These are phyloP conservation scores for Hippophae gyantsensis DNA, from an alignment of 306 rosid species.

Conservation along the genomic window DNA sequence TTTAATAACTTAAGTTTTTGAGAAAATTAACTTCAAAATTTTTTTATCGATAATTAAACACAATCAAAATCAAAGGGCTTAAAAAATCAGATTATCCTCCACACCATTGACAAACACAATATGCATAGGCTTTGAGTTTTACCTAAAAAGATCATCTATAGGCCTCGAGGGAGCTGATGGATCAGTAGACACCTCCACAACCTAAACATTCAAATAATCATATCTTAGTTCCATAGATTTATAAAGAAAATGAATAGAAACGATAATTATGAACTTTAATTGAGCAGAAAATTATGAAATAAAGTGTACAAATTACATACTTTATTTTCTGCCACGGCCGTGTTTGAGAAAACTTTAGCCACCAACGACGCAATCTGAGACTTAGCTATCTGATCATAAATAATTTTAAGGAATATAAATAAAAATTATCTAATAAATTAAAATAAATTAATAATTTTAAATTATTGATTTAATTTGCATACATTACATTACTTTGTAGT, in stretches of 20 bases:
- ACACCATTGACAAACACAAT: not conserved
- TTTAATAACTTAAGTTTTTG: too few relatives aligned
- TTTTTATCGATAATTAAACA: too few relatives aligned
- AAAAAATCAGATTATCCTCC: too few relatives aligned
- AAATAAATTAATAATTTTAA: not conserved
- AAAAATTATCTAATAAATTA: constrained; percentile 1
- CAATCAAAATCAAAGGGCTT: too few relatives aligned
- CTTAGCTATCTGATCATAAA: constrained; percentile 48
- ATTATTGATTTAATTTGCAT: constrained; percentile 37
- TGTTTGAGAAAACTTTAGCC: constrained; percentile 85
- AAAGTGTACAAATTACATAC: constrained; percentile 18
- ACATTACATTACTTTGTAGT: constrained; percentile 99
- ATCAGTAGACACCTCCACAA: constrained; percentile 60
- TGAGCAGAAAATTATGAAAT: not conserved
- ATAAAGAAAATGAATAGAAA: not conserved
- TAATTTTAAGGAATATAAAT: not conserved
- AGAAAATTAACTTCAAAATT: too few relatives aligned
- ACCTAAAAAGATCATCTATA: constrained; percentile 77
- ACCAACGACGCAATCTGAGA: constrained; percentile 76
- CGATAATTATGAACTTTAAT: not conserved
- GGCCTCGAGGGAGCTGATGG: constrained; percentile 67
- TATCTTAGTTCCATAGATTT: not conserved
- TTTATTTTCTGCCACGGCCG: constrained; percentile 88
- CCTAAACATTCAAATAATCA: constrained; percentile 21
- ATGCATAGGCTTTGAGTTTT: not conserved